phyloP scores from a whole-genome alignment of 225 moss, liverwort and hornwort genomes.

The Lunularia cruciata region DNA sequence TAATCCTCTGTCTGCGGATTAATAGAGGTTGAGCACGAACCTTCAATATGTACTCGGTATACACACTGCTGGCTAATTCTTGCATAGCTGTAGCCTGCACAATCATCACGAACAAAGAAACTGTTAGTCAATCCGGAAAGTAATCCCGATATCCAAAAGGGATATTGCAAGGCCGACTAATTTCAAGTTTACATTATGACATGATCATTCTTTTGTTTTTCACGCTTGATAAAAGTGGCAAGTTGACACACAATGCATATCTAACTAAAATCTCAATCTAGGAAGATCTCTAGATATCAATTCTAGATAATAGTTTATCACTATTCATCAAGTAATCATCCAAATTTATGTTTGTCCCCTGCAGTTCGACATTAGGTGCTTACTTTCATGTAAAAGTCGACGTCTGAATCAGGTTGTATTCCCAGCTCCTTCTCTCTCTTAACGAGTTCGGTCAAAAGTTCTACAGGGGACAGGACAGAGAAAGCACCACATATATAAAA shows the following conservation, averaged over 20 bases:
- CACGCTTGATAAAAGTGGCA: no score
- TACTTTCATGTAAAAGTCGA: slow-evolving; percentile 87
- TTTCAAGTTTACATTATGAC: no score
- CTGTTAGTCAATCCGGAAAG: neutral
- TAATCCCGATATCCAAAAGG: no score
- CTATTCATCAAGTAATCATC: neutral
- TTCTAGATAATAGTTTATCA: no score
- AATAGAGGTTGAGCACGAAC: slow-evolving; percentile 32
- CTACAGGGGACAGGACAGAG: slow-evolving; percentile 30
- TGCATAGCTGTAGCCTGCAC: slow-evolving; percentile 60
- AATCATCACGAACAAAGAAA: neutral
- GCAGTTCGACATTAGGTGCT: neutral
- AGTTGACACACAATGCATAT: no score
- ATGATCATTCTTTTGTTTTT: no score
- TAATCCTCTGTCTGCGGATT: neutral
- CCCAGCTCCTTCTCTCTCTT: slow-evolving; percentile 78
- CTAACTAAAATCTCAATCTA: no score
- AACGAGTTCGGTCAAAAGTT: slow-evolving; percentile 69
- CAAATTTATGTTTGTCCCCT: neutral
- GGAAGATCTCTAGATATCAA: no score
- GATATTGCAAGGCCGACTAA: no score
- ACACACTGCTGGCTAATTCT: slow-evolving; percentile 50
- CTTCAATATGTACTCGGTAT: slow-evolving; percentile 64
- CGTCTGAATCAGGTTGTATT: slow-evolving; percentile 70
- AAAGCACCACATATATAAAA: no score